Base-by-base conservation (phyloP, 306 rosid species). In the Coriaria nepalensis region DNA sequence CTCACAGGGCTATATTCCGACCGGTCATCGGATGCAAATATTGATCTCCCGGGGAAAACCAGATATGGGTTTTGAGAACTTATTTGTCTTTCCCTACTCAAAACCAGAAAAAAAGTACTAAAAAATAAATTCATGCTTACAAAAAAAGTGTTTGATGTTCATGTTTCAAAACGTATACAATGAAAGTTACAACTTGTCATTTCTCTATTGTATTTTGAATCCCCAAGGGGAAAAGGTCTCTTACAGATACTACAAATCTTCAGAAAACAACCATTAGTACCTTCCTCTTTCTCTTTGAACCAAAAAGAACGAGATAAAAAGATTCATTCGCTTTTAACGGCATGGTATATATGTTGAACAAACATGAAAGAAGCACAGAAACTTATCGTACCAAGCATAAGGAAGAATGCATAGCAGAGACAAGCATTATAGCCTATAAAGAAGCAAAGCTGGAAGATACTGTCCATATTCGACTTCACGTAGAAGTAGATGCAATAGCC, bases 341-440 rank as follows among this genome's bases (percentile, higher is more conserved):
- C 66, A 11, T 58, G 65, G 49, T 80, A 78, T 44, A 81, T 68
- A 47, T 55, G 78, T 56, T 72, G 75, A 72, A 88, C 80, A 62
- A 88, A 83, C 43, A 83, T 48, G 52, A 78, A 51, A 33, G 94
- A 74, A 60, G 73, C 73, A 11, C 57, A 69, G 72, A 83, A 88
- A 58, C 96, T 72, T 45, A 88, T 64, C 11, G 74, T 46, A 32
- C 88, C 93, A 13, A 88, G 76, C 71, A 85, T 63, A 52, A 85
- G 61, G 87, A 85, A 85, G 87, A 81, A 71, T 35, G 82, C 87
- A 36, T 73, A 85, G 54, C 85, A 83, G 38, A 87, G 14, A 72
- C 94, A 78, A 40, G 86, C 93, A 60, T 72, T 87, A 33, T 83
- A 83, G 43, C 96, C 94, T 51, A 87, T 5, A 46, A 88, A 88